These are phyloP conservation scores for Diacronema lutheri DNA, from an alignment of 78 protist species.

Conservation along the genomic window DNA sequence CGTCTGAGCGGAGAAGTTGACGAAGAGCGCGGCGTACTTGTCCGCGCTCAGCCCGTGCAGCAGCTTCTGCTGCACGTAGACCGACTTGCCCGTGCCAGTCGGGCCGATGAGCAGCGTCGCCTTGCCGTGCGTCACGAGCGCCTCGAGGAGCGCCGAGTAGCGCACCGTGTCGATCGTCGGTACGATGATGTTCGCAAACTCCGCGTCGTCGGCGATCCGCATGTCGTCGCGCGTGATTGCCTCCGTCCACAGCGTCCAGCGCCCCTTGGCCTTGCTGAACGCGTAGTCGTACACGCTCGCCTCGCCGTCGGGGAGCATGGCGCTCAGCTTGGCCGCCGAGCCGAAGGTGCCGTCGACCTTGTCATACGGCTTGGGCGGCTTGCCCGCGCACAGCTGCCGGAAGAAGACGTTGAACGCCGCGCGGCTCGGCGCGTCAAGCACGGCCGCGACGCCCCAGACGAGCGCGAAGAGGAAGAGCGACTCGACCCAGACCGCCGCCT, in stretches of 20 bases:
- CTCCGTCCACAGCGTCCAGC: conserved; percentile 68
- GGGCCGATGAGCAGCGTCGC: conserved; percentile 59
- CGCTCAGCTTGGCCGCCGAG: background rate
- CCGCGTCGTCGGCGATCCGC: conserved; percentile 26
- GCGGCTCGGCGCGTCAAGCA: conserved; percentile 32
- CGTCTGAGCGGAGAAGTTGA: conserved; percentile 76
- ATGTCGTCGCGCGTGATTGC: conserved; percentile 23
- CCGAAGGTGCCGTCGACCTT: background rate
- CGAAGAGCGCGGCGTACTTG: conserved; percentile 4
- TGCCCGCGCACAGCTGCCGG: conserved; percentile 6
- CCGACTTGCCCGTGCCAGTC: conserved; percentile 83
- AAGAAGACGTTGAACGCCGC: conserved; percentile 22
- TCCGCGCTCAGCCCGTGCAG: background rate
- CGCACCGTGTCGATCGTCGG: conserved; percentile 74
- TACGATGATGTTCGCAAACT: conserved; percentile 51
- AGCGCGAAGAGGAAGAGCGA: conserved; percentile 40
- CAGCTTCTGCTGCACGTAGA: conserved; percentile 37
- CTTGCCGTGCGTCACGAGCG: background rate
- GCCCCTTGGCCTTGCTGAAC: conserved; percentile 21
- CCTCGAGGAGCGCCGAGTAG: conserved; percentile 39
- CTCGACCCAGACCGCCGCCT: conserved; percentile 13
- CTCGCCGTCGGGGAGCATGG: conserved; percentile 45
- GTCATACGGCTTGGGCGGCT: background rate
- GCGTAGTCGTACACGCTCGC: conserved; percentile 45
- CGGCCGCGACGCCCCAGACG: conserved; percentile 67